Evolutionary conservation across 306 rosid species (phyloP).

Genomic region (Quercus engelmannii): DNA sequence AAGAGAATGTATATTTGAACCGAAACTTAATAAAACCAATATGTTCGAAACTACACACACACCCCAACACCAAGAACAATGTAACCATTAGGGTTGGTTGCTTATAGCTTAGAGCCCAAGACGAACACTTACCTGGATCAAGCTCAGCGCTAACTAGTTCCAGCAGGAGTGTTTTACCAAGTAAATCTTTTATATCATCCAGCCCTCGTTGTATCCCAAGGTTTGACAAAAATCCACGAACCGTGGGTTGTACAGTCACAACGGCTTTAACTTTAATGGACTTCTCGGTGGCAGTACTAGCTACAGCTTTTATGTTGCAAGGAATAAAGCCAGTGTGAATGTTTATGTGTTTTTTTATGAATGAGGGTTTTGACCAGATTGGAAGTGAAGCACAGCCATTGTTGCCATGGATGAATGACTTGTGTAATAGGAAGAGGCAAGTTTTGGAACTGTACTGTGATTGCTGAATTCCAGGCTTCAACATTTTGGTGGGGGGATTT

Average conservation of each 20-base stretch:
- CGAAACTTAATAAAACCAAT: no score
- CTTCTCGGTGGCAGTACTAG: neutral
- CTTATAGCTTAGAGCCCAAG: neutral
- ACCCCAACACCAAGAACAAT: neutral
- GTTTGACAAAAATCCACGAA: conserved; percentile 39
- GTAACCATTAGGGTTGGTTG: neutral
- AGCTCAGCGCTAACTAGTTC: conserved; percentile 52
- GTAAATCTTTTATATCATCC: conserved; percentile 61
- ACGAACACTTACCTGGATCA: conserved; percentile 34
- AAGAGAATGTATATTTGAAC: no score
- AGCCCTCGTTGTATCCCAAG: conserved; percentile 39
- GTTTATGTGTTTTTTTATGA: neutral
- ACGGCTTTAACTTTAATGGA: conserved; percentile 16
- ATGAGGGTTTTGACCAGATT: neutral
- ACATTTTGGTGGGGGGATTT: conserved; percentile 18
- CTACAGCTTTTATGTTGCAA: conserved; percentile 2
- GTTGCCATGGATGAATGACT: neutral
- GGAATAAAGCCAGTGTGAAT: neutral
- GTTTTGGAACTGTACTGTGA: conserved; percentile 4
- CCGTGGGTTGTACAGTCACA: conserved; percentile 30
- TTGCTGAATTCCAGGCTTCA: conserved; percentile 17
- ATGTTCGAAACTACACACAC: no score
- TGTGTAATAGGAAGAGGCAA: conserved; percentile 6
- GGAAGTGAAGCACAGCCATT: conserved; percentile 2
- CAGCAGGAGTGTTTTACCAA: conserved; percentile 58